Evolutionary conservation across 2,329 filamentous ascomycete genomes (phyloP).

Genomic region (Ceratocystis ficicola): DNA sequence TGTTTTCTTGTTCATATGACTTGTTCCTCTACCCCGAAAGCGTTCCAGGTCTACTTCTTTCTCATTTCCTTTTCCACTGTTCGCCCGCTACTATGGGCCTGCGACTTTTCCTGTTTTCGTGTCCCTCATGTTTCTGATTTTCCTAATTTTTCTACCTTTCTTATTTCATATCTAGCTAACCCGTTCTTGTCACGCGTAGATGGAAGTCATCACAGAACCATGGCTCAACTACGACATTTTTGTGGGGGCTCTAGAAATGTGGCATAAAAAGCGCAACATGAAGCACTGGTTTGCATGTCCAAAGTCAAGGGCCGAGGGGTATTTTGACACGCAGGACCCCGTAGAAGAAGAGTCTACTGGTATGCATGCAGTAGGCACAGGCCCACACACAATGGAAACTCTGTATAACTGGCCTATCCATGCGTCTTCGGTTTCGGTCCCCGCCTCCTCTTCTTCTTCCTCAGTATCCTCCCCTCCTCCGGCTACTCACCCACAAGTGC

Average conservation of each 20-base stretch:
- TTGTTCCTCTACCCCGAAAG: neutral
- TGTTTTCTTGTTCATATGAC: neutral
- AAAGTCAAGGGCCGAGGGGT: neutral
- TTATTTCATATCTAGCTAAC: neutral
- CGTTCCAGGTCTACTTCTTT: neutral
- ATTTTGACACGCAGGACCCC: neutral
- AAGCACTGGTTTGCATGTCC: conserved; percentile 6
- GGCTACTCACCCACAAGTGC: neutral
- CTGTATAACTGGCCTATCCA: neutral
- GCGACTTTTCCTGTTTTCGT: no score
- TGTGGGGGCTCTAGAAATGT: conserved; percentile 10
- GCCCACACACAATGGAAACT: neutral
- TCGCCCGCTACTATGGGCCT: neutral
- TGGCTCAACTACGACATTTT: conserved; percentile 12
- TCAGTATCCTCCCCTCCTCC: neutral
- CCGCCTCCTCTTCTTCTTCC: neutral
- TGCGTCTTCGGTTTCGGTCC: neutral
- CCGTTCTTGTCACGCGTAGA: neutral
- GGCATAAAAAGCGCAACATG: conserved; percentile 9
- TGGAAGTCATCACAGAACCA: conserved; percentile 1
- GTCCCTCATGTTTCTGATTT: neutral
- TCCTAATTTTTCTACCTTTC: neutral
- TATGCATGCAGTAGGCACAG: neutral
- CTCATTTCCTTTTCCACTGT: neutral
- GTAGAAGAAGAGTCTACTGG: neutral